These are phyloP conservation scores for Chalciporus chontae DNA, from an alignment of 768 basidiomycete genomes.

Conservation along the genomic window DNA sequence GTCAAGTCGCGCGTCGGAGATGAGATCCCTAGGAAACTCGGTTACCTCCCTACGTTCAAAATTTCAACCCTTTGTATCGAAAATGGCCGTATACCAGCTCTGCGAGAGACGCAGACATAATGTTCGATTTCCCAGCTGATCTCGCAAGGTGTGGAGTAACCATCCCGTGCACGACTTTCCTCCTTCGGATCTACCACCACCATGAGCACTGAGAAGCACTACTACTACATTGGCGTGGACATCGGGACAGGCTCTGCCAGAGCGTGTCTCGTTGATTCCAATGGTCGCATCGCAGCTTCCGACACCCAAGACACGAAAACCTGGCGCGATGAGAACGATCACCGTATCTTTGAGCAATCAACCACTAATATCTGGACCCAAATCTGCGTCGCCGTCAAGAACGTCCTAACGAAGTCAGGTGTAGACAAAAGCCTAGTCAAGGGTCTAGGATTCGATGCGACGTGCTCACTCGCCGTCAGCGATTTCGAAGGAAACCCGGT, in stretches of 20 bases:
- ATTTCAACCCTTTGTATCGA: background rate
- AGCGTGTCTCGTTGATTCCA: slow-evolving; percentile 69
- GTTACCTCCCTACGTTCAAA: background rate
- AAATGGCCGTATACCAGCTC: too few relatives aligned
- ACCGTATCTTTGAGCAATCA: slow-evolving; percentile 96
- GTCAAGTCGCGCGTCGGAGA: background rate
- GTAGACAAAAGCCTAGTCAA: slow-evolving; percentile 62
- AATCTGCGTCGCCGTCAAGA: slow-evolving; percentile 58
- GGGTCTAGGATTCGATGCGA: slow-evolving; percentile 93
- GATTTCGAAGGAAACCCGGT: slow-evolving; percentile 73
- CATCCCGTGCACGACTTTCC: slow-evolving; percentile 5
- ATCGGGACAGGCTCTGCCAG: slow-evolving; percentile 95
- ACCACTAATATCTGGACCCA: slow-evolving; percentile 82
- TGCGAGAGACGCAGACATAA: background rate
- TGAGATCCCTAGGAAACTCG: background rate
- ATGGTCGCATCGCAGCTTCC: slow-evolving; percentile 73
- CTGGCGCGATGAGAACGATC: slow-evolving; percentile 79
- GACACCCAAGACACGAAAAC: slow-evolving; percentile 80
- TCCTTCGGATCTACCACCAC: slow-evolving; percentile 1
- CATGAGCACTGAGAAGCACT: slow-evolving; percentile 37
- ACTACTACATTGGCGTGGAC: slow-evolving; percentile 73
- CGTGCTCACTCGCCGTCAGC: slow-evolving; percentile 90
- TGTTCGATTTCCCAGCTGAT: background rate
- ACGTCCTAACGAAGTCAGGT: slow-evolving; percentile 56
- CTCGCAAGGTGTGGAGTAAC: slow-evolving; percentile 10